These are phyloP conservation scores for Alternaria sp. DNA, from an alignment of 2,329 filamentous ascomycete species.

Conservation along the genomic window DNA sequence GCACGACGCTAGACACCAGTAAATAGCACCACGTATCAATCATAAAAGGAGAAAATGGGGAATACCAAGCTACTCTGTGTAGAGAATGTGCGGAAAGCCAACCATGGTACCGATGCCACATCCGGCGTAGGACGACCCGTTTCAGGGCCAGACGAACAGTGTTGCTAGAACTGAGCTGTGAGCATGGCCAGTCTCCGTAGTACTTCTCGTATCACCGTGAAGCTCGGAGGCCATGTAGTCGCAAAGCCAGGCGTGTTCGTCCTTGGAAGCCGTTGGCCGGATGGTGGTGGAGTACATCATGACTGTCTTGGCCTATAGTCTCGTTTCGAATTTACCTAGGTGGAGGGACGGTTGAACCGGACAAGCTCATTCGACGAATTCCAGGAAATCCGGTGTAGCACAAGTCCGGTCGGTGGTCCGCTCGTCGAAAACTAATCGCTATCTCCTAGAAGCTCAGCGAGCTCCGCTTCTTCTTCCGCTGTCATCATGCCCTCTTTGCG, in stretches of 20 bases:
- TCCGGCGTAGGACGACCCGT: slow-evolving; percentile 18
- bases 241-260: slow-evolving; percentile 20
- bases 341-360: slow-evolving; percentile 15
- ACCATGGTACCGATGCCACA: slow-evolving; percentile 28
- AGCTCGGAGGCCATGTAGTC: slow-evolving; percentile 9
- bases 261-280: slow-evolving; percentile 17
- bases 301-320: slow-evolving; percentile 27
- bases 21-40: slow-evolving; percentile 34
- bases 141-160: slow-evolving; percentile 6
- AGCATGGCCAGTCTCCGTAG: slow-evolving; percentile 8
- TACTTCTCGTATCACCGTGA: slow-evolving; percentile 1
- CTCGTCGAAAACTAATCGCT: slow-evolving; percentile 56
- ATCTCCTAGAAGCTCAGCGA: slow-evolving; percentile 89
- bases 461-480: slow-evolving; percentile 88
- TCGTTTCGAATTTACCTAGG: slow-evolving; percentile 34
- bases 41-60: slow-evolving; percentile 25
- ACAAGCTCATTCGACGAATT: slow-evolving; percentile 26
- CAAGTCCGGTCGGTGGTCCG: slow-evolving; percentile 25
- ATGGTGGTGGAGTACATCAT: slow-evolving; percentile 23
- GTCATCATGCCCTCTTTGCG: slow-evolving; percentile 68
- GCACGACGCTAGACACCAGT: slow-evolving; percentile 29
- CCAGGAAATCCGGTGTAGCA: slow-evolving; percentile 22
- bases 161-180: slow-evolving; percentile 13
- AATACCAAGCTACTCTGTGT: slow-evolving; percentile 31
- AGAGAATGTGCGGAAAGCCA: slow-evolving; percentile 23